Evolutionary conservation across 768 basidiomycete species (phyloP).

Genomic region (Sarcomyxa edulis): DNA sequence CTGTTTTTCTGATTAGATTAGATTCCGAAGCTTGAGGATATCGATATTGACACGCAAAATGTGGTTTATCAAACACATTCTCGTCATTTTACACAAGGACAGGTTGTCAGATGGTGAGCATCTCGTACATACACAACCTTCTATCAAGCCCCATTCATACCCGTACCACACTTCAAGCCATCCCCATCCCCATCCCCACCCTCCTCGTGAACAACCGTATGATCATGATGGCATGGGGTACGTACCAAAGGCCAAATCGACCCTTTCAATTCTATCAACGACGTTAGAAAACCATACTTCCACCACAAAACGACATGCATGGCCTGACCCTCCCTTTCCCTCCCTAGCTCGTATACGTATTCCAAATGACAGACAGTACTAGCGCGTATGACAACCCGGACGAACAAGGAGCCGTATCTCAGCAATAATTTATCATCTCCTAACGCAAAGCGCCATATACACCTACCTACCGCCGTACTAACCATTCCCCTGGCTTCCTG

Average conservation of each 20-base stretch:
- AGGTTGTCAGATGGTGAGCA: slow-evolving; percentile 18
- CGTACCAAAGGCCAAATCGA: slow-evolving; percentile 22
- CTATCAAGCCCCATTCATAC: neutral
- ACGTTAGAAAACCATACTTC: slow-evolving; percentile 14
- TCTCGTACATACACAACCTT: neutral
- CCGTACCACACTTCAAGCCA: no score
- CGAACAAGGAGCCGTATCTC: slow-evolving; percentile 15
- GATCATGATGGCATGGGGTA: slow-evolving; percentile 18
- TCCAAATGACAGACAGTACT: slow-evolving; percentile 31
- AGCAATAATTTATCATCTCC: slow-evolving; percentile 19
- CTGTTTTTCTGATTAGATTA: no score
- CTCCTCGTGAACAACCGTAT: slow-evolving; percentile 19
- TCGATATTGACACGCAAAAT: slow-evolving; percentile 12
- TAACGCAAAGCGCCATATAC: slow-evolving; percentile 29
- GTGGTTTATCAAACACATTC: slow-evolving; percentile 18
- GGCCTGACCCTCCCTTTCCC: neutral
- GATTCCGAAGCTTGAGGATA: slow-evolving; percentile 19
- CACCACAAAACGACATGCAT: no score
- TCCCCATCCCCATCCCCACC: slow-evolving; percentile 23
- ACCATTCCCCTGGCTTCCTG: slow-evolving; percentile 31
- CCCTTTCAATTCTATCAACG: slow-evolving; percentile 26
- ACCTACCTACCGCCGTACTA: slow-evolving; percentile 23
- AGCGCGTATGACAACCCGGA: slow-evolving; percentile 25
- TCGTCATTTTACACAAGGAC: slow-evolving; percentile 16
- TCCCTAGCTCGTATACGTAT: slow-evolving; percentile 16